Conservation (phyloP, 257 asterid species). For the Forsythia viridissima region DNA sequence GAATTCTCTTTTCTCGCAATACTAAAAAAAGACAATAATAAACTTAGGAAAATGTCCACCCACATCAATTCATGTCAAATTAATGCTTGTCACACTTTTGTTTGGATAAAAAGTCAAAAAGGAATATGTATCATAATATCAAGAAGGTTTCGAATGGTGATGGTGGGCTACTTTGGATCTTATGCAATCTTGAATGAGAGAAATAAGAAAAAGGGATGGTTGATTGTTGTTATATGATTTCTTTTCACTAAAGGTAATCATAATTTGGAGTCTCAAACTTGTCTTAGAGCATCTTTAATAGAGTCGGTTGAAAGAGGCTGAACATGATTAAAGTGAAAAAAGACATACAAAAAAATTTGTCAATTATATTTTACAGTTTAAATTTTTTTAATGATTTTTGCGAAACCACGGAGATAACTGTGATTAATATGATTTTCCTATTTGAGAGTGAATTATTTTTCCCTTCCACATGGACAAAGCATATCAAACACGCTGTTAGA, state of each 20-base stretch:
- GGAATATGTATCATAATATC: neutral
- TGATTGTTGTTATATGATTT: neutral
- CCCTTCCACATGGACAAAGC: neutral
- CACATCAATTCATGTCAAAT: neutral
- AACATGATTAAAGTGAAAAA: neutral
- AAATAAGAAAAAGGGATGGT: neutral
- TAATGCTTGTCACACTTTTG: neutral
- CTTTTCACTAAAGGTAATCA: neutral
- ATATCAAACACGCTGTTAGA: neutral
- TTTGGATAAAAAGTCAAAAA: conserved; percentile 13
- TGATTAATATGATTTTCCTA: too few relatives aligned
- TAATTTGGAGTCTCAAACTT: neutral
- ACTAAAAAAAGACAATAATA: neutral
- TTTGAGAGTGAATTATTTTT: neutral
- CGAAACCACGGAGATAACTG: too few relatives aligned
- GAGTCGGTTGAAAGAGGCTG: neutral
- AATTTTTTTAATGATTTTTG: too few relatives aligned
- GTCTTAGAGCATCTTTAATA: neutral
- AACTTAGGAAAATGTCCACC: conserved; percentile 6
- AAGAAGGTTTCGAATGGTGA: neutral
- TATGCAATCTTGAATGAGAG: neutral
- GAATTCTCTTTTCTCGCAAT: neutral
- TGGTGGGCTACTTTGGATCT: conserved; percentile 7
- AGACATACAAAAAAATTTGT: neutral
- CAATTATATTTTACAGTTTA: neutral